Percentiles rank a stretch among this genome's conserved stretches.
Evolutionary conservation across 345 rosid species (phyloP).

Genomic region (Eucalyptus grandis): DNA sequence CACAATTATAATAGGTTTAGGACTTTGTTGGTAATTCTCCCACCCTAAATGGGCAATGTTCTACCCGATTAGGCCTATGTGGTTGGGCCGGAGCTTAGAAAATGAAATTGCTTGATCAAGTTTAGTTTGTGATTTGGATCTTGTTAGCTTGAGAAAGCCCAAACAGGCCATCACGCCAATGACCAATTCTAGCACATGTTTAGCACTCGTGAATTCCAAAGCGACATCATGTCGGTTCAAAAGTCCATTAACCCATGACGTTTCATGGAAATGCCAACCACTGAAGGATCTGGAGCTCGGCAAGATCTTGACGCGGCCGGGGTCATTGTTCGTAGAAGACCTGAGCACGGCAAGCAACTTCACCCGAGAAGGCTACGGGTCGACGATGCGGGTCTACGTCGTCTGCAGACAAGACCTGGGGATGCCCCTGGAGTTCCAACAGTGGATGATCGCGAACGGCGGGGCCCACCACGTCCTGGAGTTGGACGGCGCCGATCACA

Average conservation of each 20-base stretch:
- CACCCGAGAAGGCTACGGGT: constrained; percentile 4
- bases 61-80: background rate
- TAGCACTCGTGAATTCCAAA: background rate
- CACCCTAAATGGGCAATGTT: too few species aligned
- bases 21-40: too few species aligned
- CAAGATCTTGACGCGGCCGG: constrained; percentile 10
- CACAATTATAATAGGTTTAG: too few species aligned
- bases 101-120: background rate
- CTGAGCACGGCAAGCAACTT: background rate
- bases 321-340: constrained; percentile 2
- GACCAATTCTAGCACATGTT: background rate
- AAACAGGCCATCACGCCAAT: background rate
- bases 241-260: background rate
- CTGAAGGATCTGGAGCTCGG: constrained; percentile 22
- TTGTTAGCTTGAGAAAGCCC: background rate
- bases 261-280: background rate
- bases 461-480: constrained; percentile 1
- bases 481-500: constrained; percentile 14
- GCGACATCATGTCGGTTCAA: background rate
- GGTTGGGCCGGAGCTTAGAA: background rate
- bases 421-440: background rate
- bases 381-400: background rate
- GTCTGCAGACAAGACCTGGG: constrained; percentile 4
- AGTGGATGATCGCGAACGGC: constrained; percentile 16
- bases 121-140: background rate